Evolutionary conservation across 495 filamentous ascomycete species (phyloP).

Genomic region (Trichocladium antarcticum): DNA sequence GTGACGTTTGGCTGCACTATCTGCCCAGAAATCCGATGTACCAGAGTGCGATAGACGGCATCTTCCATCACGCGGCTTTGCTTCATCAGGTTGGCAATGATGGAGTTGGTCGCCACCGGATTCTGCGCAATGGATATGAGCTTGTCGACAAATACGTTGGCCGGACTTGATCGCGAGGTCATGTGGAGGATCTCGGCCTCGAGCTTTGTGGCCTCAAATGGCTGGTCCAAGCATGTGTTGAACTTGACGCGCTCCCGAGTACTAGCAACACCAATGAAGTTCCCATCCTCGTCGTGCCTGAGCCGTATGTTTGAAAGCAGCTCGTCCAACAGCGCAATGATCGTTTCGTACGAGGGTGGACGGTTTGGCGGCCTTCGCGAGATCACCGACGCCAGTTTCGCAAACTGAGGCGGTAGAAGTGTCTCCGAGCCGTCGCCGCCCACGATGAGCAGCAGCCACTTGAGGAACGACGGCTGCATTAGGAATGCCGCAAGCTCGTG

Average conservation of each 20-base stretch:
- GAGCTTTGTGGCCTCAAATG: constrained; percentile 26
- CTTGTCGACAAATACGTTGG: constrained; percentile 41
- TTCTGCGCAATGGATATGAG: constrained; percentile 43
- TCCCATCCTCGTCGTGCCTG: not conserved
- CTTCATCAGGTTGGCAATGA: constrained; percentile 34
- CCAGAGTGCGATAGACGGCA: constrained; percentile 25
- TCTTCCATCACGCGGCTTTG: constrained; percentile 27
- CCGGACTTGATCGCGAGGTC: constrained; percentile 26
- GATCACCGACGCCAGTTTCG: constrained; percentile 34
- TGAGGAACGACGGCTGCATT: constrained; percentile 41
- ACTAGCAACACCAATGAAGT: not conserved
- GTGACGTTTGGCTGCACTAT: constrained; percentile 21
- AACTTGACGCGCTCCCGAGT: constrained; percentile 18
- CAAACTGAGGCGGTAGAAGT: constrained; percentile 30
- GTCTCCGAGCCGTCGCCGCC: constrained; percentile 44
- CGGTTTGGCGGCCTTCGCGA: constrained; percentile 39
- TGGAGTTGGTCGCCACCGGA: constrained; percentile 28
- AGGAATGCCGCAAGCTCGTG: constrained; percentile 46
- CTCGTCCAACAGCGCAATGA: constrained; percentile 45
- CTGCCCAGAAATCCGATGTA: constrained; percentile 26
- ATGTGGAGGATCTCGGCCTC: constrained; percentile 37
- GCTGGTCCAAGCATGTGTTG: constrained; percentile 12
- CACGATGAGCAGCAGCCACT: constrained; percentile 49
- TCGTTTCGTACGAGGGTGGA: constrained; percentile 41
- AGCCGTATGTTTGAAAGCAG: constrained; percentile 38